Conservation (phyloP, 352 stramenopile species). For the Pythium plurisporium region DNA sequence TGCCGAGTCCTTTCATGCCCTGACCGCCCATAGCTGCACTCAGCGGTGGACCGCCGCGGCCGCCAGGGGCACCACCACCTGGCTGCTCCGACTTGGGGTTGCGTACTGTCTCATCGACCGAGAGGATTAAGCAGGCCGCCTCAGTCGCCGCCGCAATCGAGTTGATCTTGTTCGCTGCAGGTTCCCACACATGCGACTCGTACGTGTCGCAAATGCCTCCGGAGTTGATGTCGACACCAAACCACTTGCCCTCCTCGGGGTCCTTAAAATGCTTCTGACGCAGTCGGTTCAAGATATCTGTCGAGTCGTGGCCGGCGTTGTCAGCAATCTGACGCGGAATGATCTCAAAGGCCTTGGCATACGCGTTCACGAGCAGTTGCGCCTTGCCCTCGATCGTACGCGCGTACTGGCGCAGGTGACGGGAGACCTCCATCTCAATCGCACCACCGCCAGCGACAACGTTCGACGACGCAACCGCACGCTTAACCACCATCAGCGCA, state of each 20-base stretch:
- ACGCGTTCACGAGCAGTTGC: conserved; percentile 95
- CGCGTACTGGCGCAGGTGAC: conserved; percentile 88
- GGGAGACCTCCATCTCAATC: conserved; percentile 93
- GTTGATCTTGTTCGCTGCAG: conserved; percentile 98
- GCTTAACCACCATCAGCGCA: conserved; percentile 98
- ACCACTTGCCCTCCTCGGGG: conserved; percentile 92
- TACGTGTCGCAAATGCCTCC: conserved; percentile 98
- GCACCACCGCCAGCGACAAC: conserved; percentile 91
- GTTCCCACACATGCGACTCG: conserved; percentile 97
- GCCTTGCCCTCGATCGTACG: conserved; percentile 97
- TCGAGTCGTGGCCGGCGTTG: conserved; percentile 98
- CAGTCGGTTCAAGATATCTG: conserved; percentile 97
- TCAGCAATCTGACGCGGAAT: conserved; percentile 97
- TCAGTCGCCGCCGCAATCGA: conserved; percentile 95
- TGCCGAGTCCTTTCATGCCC: conserved; percentile 89
- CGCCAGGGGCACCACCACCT: conserved; percentile 44
- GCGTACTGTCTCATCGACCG: conserved; percentile 98
- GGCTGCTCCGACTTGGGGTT: conserved; percentile 97
- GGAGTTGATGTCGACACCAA: conserved; percentile 97
- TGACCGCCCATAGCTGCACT: conserved; percentile 89
- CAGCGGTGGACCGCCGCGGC: conserved; percentile 62
- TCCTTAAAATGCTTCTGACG: conserved; percentile 95
- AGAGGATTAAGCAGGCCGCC: conserved; percentile 97
- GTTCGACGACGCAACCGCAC: conserved; percentile 87
- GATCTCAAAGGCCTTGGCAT: conserved; percentile 97